phyloP scores from a whole-genome alignment of 192 early-diverging fungal genomes.

The Backusella tuberculispora region DNA sequence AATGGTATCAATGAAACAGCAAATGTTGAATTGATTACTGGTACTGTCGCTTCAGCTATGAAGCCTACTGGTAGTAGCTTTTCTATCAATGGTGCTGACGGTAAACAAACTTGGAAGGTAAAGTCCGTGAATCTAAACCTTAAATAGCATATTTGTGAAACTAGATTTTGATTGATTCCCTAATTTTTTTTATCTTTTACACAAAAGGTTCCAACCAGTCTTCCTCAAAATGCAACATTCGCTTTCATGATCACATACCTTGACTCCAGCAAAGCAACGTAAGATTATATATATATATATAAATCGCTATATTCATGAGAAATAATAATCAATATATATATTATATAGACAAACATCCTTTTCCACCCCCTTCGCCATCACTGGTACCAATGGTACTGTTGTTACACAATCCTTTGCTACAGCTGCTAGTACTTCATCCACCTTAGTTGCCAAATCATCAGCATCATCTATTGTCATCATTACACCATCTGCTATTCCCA shows the following conservation, averaged over 20 bases:
- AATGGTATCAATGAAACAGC: slow-evolving; percentile 23
- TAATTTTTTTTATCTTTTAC: slow-evolving; percentile 11
- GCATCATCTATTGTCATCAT: background rate
- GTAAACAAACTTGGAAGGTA: slow-evolving; percentile 22
- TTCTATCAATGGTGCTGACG: slow-evolving; percentile 12
- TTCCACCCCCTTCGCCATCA: slow-evolving; percentile 11
- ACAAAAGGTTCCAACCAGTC: slow-evolving; percentile 27
- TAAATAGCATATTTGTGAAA: background rate
- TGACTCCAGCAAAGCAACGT: slow-evolving; percentile 16
- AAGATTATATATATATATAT: background rate
- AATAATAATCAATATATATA: background rate
- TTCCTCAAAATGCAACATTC: slow-evolving; percentile 22
- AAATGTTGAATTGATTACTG: slow-evolving; percentile 3
- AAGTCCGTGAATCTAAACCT: background rate
- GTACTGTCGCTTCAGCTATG: slow-evolving; percentile 13
- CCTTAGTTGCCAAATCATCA: background rate
- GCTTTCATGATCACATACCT: slow-evolving; percentile 28
- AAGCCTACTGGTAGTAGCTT: background rate
- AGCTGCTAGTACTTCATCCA: background rate
- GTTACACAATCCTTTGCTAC: slow-evolving; percentile 19
- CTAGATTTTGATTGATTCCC: background rate
- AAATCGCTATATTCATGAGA: background rate
- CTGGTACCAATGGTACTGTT: slow-evolving; percentile 14
- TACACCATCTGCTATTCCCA: background rate
- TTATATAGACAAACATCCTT: background rate